Evolutionary conservation across 176 grass and related monocot species (phyloP), one percentile per base, ranked within the genome.

Genomic region (Stipa capillata): DNA sequence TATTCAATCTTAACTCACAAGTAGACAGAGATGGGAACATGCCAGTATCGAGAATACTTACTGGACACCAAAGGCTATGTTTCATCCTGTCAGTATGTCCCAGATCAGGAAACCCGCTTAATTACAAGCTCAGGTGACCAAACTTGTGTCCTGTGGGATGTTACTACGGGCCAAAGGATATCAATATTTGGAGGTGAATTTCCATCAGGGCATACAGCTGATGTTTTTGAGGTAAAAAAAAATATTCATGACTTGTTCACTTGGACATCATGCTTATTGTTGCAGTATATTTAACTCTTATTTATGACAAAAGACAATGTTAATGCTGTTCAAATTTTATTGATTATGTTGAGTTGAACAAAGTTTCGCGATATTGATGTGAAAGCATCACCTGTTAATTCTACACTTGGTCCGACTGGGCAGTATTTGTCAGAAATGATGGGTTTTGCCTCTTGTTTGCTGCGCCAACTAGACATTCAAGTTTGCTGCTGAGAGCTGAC

Each of bases 141-240:
- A 79, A 99, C 96, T 25, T 99, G 96, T 75, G 77, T 91, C 43
- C 40, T 95, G 17, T 99, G 96, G 96, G 96, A 99, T 77, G 92
- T 99, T 54, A 99, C 88, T 74, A 99, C 96, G 74, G 96, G 96
- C 37, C 96, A 99, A 72, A 93, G 88, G 58, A 91, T 95, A 65
- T 99, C 96, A 40, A 89, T 95, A 65, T 99, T 99, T 87, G 96
- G 96, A 28, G 96, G 96, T 56, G 96, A 99, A 91, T 95, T 99
- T 74, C 96, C 96, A 81, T 99, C 96, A 44, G 96, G 96, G 3
- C 96, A 99, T 84, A 99, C 96, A 76, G 85, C 96, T 60, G 96
- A 99, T 72, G 96, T 99, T 44, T n/a, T 84, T 79, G 34, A 98
- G 95, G 95, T 98, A 82, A n/a, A n/a, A n/a, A n/a, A n/a, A n/a